Base-by-base conservation (phyloP, 495 filamentous ascomycete genomes). In the Parachaetomium inaequale region DNA sequence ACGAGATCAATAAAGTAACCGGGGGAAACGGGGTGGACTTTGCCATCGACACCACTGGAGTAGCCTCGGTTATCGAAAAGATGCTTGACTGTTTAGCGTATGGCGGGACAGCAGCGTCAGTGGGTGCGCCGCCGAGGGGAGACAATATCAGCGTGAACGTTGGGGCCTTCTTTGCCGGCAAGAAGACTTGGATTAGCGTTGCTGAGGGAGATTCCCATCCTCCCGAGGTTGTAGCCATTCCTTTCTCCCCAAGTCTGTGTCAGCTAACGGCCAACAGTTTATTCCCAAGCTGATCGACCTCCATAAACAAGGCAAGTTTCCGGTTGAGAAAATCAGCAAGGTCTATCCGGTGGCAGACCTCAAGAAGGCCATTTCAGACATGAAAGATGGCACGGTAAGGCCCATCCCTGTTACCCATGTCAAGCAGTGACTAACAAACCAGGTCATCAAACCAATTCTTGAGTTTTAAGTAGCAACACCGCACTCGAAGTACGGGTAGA, bases 251-350 rank as follows among this genome's bases (percentile, higher is more conserved):
- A 5, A 29, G 25, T 11, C 26, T 15, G 34, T 15, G 5, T 7
- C 21, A 29, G 6, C 46, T 38, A 38, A 53, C 38, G 19, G 15
- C 31, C 26, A 25, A 23, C 66, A 78, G 74, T 66, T 70, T 23
- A 70, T 76, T 21, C 77, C 76, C 0, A 52, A 64, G 25, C 60
- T 78, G 21, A 68, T 78, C 11, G 66, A 74, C 46, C 62, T 73
- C 25, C 77, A 77, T 53, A 69, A 69, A 25, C 51, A 74, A 21
- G 78, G 76, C 1, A 73, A 73, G 46, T 80, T 79, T 34, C 76
- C 75, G 0, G 63, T 78, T 1, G 70, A 74, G 29, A 74, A 73
- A 51, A 71, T 82, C 28, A 73, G 76, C 58, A 75, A 77, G 28
- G 65, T 76, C 0, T 79, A 76, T 61, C 73, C 77, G 0, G 66